A percentile compares a stretch with the other conserved stretches of the same genome.
These are phyloP conservation scores for Fusarium graminum DNA, from an alignment of 2,329 filamentous ascomycete species.

Conservation along the genomic window DNA sequence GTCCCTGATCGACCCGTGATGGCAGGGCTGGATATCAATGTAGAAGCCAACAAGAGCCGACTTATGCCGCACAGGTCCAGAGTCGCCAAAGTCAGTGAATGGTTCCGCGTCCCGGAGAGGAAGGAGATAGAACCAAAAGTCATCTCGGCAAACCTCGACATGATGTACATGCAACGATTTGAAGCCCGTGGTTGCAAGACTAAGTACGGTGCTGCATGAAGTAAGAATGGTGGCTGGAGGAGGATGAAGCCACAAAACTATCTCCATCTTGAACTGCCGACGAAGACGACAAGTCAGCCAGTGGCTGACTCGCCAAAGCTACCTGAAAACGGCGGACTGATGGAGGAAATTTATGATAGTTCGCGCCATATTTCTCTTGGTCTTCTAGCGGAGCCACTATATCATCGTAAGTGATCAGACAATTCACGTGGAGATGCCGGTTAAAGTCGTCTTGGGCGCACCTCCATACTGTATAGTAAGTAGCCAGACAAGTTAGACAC, in stretches of 20 bases:
- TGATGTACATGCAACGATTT: constrained; percentile 9
- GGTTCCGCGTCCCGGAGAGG: constrained; percentile 30
- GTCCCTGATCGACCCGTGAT: constrained; percentile 42
- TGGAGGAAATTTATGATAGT: constrained; percentile 5
- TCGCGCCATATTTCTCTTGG: constrained; percentile 32
- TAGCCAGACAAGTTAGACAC: neutral
- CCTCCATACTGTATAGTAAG: too few species aligned
- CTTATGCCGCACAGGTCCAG: constrained; percentile 21
- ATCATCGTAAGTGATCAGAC: neutral
- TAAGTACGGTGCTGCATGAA: constrained; percentile 6
- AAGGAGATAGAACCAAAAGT: constrained; percentile 29
- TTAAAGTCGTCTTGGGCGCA: neutral
- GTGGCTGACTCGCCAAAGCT: constrained; percentile 15
- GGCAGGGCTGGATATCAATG: constrained; percentile 12
- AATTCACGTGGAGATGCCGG: neutral
- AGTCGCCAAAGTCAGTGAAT: constrained; percentile 22
- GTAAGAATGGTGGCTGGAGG: constrained; percentile 19
- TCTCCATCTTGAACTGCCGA: constrained; percentile 6
- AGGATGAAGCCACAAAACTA: constrained; percentile 20
- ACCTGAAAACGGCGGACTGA: constrained; percentile 3
- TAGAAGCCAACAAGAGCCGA: constrained; percentile 10
- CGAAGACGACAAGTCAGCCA: neutral
- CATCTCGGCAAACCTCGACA: constrained; percentile 9
- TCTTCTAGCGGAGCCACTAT: constrained; percentile 30
- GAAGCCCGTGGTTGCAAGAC: constrained; percentile 14